phyloP scores from a whole-genome alignment of 179 eudicot species.

The Beta macrorhiza region DNA sequence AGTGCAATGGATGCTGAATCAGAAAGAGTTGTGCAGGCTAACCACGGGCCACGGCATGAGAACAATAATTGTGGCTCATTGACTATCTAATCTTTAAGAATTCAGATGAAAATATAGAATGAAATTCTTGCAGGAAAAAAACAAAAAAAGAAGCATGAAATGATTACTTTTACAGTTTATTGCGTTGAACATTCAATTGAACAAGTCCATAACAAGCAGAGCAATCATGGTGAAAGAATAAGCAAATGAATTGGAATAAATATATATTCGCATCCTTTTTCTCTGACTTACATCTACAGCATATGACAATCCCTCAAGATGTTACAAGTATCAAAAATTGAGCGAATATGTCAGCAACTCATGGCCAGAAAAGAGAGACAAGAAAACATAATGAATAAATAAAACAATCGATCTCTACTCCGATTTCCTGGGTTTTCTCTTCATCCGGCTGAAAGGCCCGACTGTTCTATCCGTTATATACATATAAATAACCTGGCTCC shows the following conservation, averaged over 20 bases:
- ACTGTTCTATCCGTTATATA: conserved; percentile 68
- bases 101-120: no score
- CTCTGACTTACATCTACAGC: conserved; percentile 24
- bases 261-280: conserved; percentile 13
- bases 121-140: no score
- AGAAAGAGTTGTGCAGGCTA: no score
- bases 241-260: conserved; percentile 26
- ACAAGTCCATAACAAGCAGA: not conserved
- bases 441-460: conserved; percentile 87
- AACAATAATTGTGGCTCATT: no score
- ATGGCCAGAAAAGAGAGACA: conserved; percentile 4
- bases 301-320: conserved; percentile 20
- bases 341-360: not conserved
- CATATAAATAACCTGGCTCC: conserved; percentile 95
- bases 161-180: no score
- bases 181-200: not conserved
- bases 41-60: no score
- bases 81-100: no score
- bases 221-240: conserved; percentile 24
- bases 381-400: conserved; percentile 8
- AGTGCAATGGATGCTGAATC: no score
- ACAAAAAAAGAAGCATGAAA: no score
- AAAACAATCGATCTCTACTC: conserved; percentile 37
- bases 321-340: conserved; percentile 25
- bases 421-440: conserved; percentile 59